These are phyloP conservation scores for Russula emetica DNA, from an alignment of 768 basidiomycete genomes.

Conservation along the genomic window DNA sequence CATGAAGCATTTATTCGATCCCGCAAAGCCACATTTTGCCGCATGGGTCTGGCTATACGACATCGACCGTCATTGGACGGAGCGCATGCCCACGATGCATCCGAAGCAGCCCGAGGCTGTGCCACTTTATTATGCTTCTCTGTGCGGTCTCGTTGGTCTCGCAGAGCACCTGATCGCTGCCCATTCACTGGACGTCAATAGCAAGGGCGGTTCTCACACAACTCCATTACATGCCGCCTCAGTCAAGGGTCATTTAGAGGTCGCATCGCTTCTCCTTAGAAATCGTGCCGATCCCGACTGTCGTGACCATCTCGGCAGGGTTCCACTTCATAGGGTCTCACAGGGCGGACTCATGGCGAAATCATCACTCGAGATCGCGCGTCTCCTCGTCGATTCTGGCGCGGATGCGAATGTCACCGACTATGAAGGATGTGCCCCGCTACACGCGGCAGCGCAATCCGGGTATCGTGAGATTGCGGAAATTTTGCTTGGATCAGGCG, in stretches of 20 bases:
- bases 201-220: not conserved
- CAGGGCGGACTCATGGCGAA: not conserved
- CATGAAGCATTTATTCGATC: conserved; percentile 3
- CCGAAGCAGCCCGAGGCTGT: not conserved
- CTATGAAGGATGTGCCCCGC: not conserved
- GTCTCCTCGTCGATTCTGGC: not conserved
- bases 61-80: not conserved
- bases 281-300: not conserved
- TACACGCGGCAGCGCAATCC: not conserved
- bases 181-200: not conserved
- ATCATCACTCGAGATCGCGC: not conserved
- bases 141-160: conserved; percentile 6
- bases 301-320: not conserved
- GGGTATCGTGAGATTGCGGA: not conserved
- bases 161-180: not conserved
- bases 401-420: not conserved
- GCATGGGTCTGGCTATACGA: conserved; percentile 11
- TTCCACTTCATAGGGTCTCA: not conserved
- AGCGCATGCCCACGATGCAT: not conserved
- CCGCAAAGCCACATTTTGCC: not conserved
- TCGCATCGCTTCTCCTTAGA: not conserved
- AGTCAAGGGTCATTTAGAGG: not conserved
- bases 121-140: conserved; percentile 9
- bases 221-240: not conserved
- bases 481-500: too few relatives aligned